Evolutionary conservation across 1,284 basidiomycete species (phyloP).

Genomic region (Neotropicomus parvogracilis): DNA sequence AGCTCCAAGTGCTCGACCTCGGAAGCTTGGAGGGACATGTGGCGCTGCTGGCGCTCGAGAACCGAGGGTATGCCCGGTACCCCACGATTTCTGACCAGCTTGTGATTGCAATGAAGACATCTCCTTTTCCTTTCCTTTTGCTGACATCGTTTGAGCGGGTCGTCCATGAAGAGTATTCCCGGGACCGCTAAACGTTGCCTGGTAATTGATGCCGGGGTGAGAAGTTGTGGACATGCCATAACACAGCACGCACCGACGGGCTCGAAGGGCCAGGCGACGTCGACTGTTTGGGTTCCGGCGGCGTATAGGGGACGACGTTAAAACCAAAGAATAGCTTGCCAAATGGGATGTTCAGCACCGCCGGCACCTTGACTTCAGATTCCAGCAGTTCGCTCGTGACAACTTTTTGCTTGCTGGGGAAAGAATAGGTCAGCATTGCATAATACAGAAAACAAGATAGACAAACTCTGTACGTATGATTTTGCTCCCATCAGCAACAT

Average conservation of each 20-base stretch:
- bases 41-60: slow-evolving; percentile 36
- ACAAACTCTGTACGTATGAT: slow-evolving; percentile 87
- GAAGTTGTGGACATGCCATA: slow-evolving; percentile 1
- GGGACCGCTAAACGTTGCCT: slow-evolving; percentile 47
- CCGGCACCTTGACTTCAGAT: slow-evolving; percentile 78
- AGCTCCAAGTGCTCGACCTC: slow-evolving; percentile 43
- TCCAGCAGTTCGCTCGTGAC: slow-evolving; percentile 82
- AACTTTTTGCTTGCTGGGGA: slow-evolving; percentile 72
- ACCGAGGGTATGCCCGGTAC: slow-evolving; percentile 57
- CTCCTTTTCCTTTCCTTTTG: slow-evolving; percentile 57
- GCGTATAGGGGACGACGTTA: slow-evolving; percentile 68
- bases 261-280: slow-evolving; percentile 24
- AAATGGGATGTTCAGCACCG: slow-evolving; percentile 85
- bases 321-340: slow-evolving; percentile 96
- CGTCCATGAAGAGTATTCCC: slow-evolving; percentile 56
- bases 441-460: not conserved
- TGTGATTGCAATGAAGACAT: slow-evolving; percentile 30
- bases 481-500: slow-evolving; percentile 78
- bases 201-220: slow-evolving; percentile 6
- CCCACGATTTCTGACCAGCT: slow-evolving; percentile 43
- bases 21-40: slow-evolving; percentile 34
- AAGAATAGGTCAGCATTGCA: slow-evolving; percentile 12
- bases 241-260: slow-evolving; percentile 23
- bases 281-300: slow-evolving; percentile 39
- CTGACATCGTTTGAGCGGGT: slow-evolving; percentile 25